Evolutionary conservation across 208 protist genomes (phyloP), one percentile per base, ranked within the genome.

Genomic region (Vickermania ingenoplastis): DNA sequence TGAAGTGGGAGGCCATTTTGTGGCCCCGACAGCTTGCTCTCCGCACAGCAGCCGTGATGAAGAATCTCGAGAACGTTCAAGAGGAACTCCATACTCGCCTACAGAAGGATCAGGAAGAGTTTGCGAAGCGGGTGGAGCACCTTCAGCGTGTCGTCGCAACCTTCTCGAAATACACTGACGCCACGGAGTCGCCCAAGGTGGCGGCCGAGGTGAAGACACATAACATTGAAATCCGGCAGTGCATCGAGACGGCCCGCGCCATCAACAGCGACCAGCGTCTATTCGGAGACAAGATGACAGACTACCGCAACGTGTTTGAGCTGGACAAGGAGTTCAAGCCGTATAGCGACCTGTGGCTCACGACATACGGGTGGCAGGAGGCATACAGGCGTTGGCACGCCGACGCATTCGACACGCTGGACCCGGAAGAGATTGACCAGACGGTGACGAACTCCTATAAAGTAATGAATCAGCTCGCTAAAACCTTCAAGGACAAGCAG

Each of bases 311-410:
- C 65, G 86, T 99, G 5, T 83, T 90, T 59, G 83, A 94, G 63
- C 76, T 97, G 5, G 81, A 90, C 59, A 98, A 98, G 73, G 90
- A 97, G 63, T 98, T 99, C 70, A 97, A 98, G 80, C 95, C 95
- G 23, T 98, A 96, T 64, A 92, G 91, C 59, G 86, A 96, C 49
- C 75, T 99, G 29, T 99, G 97, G 97, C 71, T 96, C 52, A 97
- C 96, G 1, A 89, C 95, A 11, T 90, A 92, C 73, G 82, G 89
- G 7, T 99, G 96, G 96, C 79, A 91, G 63, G 83, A 97, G 59
- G 96, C 81, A 58, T 86, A 97, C 56, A 71, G 93, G 29, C 72
- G 82, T 59, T 98, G 95, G 95, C 81, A 97, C 79, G 79, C 77
- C n/a, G 94, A 96, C 51, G 80, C 91, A 25, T 99, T 98, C 67